These are phyloP conservation scores for Aspergillus chevalieri DNA, from an alignment of 2,329 filamentous ascomycete genomes.

Conservation along the genomic window DNA sequence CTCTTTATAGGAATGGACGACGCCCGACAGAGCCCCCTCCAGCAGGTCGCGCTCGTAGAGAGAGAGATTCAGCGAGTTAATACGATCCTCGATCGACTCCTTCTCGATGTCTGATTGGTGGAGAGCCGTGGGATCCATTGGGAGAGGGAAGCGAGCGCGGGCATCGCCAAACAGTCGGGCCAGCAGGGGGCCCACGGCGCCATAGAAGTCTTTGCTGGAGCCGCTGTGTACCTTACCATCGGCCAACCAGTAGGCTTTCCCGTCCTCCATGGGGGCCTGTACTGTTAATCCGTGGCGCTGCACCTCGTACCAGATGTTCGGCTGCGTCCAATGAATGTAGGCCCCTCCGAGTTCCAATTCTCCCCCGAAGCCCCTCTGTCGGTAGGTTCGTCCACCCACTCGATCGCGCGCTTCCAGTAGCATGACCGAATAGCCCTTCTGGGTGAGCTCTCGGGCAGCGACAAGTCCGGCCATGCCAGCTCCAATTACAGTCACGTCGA, in stretches of 20 bases:
- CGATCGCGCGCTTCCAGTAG: slow-evolving; percentile 5
- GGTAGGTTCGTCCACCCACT: slow-evolving; percentile 5
- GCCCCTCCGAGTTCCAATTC: slow-evolving; percentile 5
- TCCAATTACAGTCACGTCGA: neutral
- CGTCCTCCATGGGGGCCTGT: slow-evolving; percentile 1
- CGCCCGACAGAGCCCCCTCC: slow-evolving; percentile 7
- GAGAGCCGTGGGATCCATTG: slow-evolving; percentile 2
- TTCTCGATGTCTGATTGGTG: slow-evolving; percentile 8
- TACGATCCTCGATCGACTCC: slow-evolving; percentile 7
- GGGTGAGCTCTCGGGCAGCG: slow-evolving; percentile 4
- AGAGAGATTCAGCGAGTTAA: slow-evolving; percentile 4
- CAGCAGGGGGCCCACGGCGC: slow-evolving; percentile 1
- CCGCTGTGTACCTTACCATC: slow-evolving; percentile 4
- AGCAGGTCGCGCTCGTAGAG: slow-evolving; percentile 8
- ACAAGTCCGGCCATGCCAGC: neutral
- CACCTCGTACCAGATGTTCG: slow-evolving; percentile 3
- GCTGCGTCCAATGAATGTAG: slow-evolving; percentile 7
- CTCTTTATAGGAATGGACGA: slow-evolving; percentile 6
- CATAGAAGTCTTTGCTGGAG: neutral
- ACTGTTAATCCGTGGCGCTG: slow-evolving; percentile 3
- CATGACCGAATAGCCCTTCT: slow-evolving; percentile 1
- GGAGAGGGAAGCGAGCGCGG: slow-evolving; percentile 8
- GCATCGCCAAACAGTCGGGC: slow-evolving; percentile 6
- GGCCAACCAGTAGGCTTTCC: slow-evolving; percentile 1
- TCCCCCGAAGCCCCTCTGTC: neutral